Percentiles rank a stretch among this genome's conserved stretches.
phyloP scores from a whole-genome alignment of 2,329 filamentous ascomycete genomes.

The Coniochaeta ligniaria region DNA sequence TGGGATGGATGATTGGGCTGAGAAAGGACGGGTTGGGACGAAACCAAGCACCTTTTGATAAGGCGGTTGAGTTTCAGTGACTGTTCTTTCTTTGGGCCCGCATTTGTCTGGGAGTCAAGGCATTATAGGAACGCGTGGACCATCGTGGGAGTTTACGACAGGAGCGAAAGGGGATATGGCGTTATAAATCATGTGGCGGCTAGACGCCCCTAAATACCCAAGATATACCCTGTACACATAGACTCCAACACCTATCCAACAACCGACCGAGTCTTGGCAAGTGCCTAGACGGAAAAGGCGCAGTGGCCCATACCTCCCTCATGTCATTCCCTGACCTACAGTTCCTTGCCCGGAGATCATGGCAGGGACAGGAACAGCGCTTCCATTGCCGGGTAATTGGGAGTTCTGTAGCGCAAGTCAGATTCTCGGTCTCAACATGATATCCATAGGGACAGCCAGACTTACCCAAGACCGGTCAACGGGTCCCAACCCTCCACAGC shows the following conservation, averaged over 20 bases:
- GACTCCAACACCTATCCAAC: background rate
- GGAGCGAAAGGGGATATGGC: background rate
- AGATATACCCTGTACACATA: background rate
- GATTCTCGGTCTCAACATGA: background rate
- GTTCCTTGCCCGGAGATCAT: background rate
- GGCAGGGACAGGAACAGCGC: slow-evolving; percentile 16
- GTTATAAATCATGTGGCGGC: background rate
- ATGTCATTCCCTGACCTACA: background rate
- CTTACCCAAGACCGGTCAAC: slow-evolving; percentile 17
- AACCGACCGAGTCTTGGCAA: too few relatives aligned
- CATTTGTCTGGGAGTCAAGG: background rate
- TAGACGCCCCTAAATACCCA: background rate
- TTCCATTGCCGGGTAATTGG: slow-evolving; percentile 17
- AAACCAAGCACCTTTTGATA: background rate
- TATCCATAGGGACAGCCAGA: background rate
- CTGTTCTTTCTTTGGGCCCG: background rate
- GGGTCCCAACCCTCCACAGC: slow-evolving; percentile 19
- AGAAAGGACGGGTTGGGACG: slow-evolving; percentile 8
- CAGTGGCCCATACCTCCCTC: too few relatives aligned
- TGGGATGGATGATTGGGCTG: slow-evolving; percentile 11
- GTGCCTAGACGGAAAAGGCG: too few relatives aligned
- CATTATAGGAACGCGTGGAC: background rate
- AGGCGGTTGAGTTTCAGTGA: background rate
- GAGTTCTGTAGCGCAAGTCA: slow-evolving; percentile 8
- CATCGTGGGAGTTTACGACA: background rate